Conservation (phyloP, 352 stramenopile species). For the Bremia lactucae region DNA sequence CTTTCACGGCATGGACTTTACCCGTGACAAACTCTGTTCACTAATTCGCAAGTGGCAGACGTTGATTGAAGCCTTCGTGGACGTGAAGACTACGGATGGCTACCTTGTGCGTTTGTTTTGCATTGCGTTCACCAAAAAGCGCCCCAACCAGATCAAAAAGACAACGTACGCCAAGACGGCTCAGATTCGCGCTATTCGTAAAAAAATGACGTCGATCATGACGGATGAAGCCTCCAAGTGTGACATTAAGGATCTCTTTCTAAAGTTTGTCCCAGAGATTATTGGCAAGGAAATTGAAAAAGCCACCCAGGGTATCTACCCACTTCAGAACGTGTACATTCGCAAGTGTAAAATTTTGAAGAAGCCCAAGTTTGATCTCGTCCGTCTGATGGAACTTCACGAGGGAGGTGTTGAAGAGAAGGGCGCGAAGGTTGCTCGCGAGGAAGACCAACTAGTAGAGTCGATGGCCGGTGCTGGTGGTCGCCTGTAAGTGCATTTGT, state of each 20-base stretch:
- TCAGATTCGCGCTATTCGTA: constrained; percentile 95
- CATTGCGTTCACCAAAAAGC: constrained; percentile 99
- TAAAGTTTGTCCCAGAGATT: constrained; percentile 97
- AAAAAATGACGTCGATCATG: constrained; percentile 99
- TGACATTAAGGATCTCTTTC: constrained; percentile 98
- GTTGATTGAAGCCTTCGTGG: constrained; percentile 97
- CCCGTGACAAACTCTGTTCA: constrained; percentile 98
- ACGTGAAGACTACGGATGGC: constrained; percentile 98
- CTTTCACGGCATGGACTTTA: constrained; percentile 91
- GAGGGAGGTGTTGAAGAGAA: constrained; percentile 89
- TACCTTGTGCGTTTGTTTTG: constrained; percentile 99
- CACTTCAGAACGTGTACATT: constrained; percentile 98
- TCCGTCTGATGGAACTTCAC: constrained; percentile 99
- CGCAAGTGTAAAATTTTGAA: constrained; percentile 99
- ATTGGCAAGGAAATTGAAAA: constrained; percentile 98
- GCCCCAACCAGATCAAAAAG: constrained; percentile 98
- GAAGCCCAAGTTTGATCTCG: constrained; percentile 99
- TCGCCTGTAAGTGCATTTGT: constrained; percentile 66
- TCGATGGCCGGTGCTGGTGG: constrained; percentile 80
- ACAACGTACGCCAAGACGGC: constrained; percentile 98
- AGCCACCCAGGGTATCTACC: constrained; percentile 96
- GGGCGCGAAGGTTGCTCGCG: constrained; percentile 83
- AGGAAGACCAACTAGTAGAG: constrained; percentile 82
- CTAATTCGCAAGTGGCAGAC: constrained; percentile 99
- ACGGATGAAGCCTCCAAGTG: constrained; percentile 95